Evolutionary conservation across 78 protist species (phyloP).

Genomic region (Anaeramoeba flamelloides): DNA sequence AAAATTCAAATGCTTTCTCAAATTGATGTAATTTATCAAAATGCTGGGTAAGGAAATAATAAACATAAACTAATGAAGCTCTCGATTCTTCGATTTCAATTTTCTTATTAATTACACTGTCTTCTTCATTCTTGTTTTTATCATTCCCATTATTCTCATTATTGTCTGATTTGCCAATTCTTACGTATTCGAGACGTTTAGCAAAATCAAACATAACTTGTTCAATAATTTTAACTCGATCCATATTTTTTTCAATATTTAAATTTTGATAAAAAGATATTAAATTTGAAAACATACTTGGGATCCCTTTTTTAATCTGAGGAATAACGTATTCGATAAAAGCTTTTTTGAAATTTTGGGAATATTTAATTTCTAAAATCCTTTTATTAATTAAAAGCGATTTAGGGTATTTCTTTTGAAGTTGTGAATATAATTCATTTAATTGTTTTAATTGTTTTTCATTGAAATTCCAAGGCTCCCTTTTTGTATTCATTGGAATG

Average conservation of each 20-base stretch:
- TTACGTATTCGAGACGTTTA: neutral
- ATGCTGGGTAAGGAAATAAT: slow-evolving; percentile 42
- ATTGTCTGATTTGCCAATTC: neutral
- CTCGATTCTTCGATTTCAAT: neutral
- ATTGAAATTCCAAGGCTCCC: neutral
- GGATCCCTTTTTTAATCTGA: slow-evolving; percentile 10
- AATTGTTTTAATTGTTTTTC: neutral
- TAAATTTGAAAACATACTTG: slow-evolving; percentile 7
- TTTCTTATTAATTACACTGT: slow-evolving; percentile 2
- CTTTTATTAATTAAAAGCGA: neutral
- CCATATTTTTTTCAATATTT: slow-evolving; percentile 30
- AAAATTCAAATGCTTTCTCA: slow-evolving; percentile 17
- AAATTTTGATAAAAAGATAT: slow-evolving; percentile 30
- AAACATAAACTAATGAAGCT: slow-evolving; percentile 19
- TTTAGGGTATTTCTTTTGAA: slow-evolving; percentile 13
- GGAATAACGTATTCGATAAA: neutral
- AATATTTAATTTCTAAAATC: slow-evolving; percentile 9
- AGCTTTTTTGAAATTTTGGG: neutral
- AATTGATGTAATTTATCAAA: slow-evolving; percentile 15
- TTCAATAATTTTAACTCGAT: too few species aligned
- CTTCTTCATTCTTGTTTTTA: neutral
- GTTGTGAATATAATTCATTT: slow-evolving; percentile 2
- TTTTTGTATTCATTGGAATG: neutral
- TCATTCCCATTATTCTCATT: neutral
- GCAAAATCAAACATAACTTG: too few species aligned